phyloP scores from a whole-genome alignment of 306 rosid species.

The Corylus avellana region DNA sequence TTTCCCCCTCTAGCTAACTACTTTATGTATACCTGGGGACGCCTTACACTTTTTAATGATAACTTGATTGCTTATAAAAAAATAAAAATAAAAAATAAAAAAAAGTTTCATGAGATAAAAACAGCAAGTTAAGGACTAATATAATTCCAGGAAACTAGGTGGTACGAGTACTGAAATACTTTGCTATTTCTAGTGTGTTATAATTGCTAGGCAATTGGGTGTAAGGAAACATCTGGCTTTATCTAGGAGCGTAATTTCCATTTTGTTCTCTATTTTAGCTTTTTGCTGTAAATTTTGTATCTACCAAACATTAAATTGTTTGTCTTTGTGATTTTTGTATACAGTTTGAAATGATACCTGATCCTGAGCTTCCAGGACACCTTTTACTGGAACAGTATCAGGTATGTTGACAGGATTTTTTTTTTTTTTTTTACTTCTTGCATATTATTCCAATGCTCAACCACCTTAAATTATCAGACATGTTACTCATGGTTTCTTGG shows the following conservation, averaged over 20 bases:
- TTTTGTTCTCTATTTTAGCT: constrained; percentile 16
- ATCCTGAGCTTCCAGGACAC: constrained; percentile 98
- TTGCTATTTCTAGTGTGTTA: neutral
- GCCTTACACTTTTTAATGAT: too few relatives aligned
- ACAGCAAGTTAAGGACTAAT: neutral
- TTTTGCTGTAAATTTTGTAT: constrained; percentile 16
- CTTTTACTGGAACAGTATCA: constrained; percentile 94
- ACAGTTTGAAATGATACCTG: constrained; percentile 76
- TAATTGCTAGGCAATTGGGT: neutral
- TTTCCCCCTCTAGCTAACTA: too few relatives aligned
- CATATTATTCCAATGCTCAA: constrained; percentile 5
- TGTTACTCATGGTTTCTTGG: constrained; percentile 10
- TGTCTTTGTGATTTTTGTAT: constrained; percentile 41
- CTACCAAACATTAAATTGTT: constrained; percentile 21
- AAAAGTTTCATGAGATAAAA: neutral
- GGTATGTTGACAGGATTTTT: constrained; percentile 43
- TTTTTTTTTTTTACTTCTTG: constrained; percentile 2
- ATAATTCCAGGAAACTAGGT: constrained; percentile 2
- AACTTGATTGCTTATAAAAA: neutral
- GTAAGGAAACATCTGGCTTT: constrained; percentile 5
- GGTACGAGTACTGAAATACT: neutral
- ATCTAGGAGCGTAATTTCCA: constrained; percentile 17
- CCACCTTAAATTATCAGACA: neutral
- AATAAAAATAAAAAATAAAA: neutral
- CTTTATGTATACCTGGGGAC: too few relatives aligned